Conservation (phyloP, 345 rosid species). For the Abelmoschus esculentus region DNA sequence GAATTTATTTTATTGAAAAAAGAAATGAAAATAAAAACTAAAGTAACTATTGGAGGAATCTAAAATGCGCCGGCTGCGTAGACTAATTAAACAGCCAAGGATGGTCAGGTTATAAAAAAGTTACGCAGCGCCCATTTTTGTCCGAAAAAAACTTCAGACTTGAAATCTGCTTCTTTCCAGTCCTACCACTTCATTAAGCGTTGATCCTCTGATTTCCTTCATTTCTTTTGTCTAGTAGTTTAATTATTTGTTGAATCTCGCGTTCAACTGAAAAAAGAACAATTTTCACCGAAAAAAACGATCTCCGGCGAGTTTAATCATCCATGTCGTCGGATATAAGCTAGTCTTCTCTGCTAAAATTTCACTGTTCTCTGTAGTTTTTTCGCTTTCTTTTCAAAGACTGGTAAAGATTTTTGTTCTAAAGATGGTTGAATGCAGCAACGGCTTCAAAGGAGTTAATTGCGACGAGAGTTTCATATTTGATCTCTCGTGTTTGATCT, state of each 20-base stretch:
- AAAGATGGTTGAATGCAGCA: slow-evolving; percentile 1
- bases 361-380: neutral
- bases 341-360: neutral
- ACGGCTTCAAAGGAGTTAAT: slow-evolving; percentile 9
- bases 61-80: slow-evolving; percentile 40
- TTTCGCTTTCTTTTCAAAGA: neutral
- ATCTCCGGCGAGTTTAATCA: neutral
- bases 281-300: neutral
- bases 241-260: neutral
- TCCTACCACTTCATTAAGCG: neutral
- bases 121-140: neutral
- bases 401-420: neutral
- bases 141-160: neutral
- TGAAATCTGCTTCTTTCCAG: neutral
- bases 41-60: neutral
- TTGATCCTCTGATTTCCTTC: neutral
- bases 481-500: slow-evolving; percentile 20
- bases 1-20: too few relatives aligned
- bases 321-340: slow-evolving; percentile 1
- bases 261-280: neutral
- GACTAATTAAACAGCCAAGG: neutral
- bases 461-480: neutral
- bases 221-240: neutral
- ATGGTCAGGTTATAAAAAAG: slow-evolving; percentile 8
- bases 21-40: too few relatives aligned